These are phyloP conservation scores for Phaeosphaeria sp. DNA, from an alignment of 2,329 filamentous ascomycete species.

Conservation along the genomic window DNA sequence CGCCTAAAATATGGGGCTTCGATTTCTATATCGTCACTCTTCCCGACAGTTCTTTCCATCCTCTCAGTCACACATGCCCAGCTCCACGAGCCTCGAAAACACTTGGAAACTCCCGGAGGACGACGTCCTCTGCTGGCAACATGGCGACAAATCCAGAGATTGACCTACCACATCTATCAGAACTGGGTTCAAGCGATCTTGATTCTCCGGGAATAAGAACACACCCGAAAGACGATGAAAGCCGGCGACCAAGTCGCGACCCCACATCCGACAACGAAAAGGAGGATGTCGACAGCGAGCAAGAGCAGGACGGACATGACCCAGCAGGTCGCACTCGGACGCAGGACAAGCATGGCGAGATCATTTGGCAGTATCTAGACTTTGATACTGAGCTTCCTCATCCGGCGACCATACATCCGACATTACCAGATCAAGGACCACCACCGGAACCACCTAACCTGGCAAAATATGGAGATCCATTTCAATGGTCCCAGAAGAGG, in stretches of 20 bases:
- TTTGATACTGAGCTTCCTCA: slow-evolving; percentile 67
- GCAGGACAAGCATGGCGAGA: slow-evolving; percentile 27
- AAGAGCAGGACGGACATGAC: slow-evolving; percentile 18
- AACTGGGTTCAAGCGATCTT: slow-evolving; percentile 16
- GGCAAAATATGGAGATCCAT: slow-evolving; percentile 70
- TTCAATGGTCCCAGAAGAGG: slow-evolving; percentile 72
- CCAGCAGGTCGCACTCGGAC: slow-evolving; percentile 12
- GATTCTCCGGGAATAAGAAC: slow-evolving; percentile 40
- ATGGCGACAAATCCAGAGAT: slow-evolving; percentile 49
- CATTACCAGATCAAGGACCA: slow-evolving; percentile 42
- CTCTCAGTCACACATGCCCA: slow-evolving; percentile 4
- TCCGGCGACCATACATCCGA: slow-evolving; percentile 47
- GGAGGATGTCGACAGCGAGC: slow-evolving; percentile 13
- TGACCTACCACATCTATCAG: slow-evolving; percentile 34
- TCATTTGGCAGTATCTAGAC: slow-evolving; percentile 67
- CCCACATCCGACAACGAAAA: slow-evolving; percentile 22
- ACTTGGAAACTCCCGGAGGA: background rate
- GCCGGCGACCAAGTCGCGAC: slow-evolving; percentile 9
- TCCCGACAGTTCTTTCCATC: background rate
- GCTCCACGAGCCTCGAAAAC: background rate
- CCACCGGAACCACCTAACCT: slow-evolving; percentile 70
- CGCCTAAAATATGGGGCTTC: slow-evolving; percentile 12
- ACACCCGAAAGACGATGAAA: slow-evolving; percentile 1
- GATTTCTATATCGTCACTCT: slow-evolving; percentile 12
- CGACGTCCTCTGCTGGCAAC: slow-evolving; percentile 4